Evolutionary conservation across 2,329 filamentous ascomycete species (phyloP).

Genomic region (Ceratocystis lukuohia): DNA sequence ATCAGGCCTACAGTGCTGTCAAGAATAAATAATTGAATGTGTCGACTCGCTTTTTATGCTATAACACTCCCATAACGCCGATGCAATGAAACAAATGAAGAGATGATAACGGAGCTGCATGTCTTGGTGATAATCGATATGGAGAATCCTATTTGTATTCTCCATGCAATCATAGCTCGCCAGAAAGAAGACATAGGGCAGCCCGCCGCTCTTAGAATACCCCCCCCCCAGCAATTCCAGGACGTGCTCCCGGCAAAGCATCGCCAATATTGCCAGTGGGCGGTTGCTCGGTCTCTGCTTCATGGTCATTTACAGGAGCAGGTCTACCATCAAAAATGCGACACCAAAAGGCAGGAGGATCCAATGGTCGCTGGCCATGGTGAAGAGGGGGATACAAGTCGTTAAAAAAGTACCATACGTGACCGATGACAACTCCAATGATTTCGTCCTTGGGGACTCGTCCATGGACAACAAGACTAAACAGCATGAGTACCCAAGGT

Average conservation of each 20-base stretch:
- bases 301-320: constrained; percentile 29
- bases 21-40: too few species aligned
- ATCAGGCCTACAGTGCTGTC: too few species aligned
- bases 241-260: constrained; percentile 45
- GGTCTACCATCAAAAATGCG: constrained; percentile 59
- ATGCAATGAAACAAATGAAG: constrained; percentile 3
- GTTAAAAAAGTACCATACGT: constrained; percentile 96
- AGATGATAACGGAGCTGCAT: not conserved
- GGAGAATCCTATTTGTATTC: not conserved
- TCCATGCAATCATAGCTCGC: too few species aligned
- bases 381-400: constrained; percentile 92
- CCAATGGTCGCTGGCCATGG: constrained; percentile 69
- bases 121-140: not conserved
- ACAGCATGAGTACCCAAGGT: constrained; percentile 88
- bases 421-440: constrained; percentile 84
- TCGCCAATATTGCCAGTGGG: constrained; percentile 44
- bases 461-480: constrained; percentile 83
- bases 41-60: too few species aligned
- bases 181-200: not conserved
- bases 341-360: constrained; percentile 83
- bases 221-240: constrained; percentile 9
- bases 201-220: not conserved
- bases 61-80: not conserved
- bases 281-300: constrained; percentile 23
- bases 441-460: constrained; percentile 90